Percentiles rank a stretch among this genome's conserved stretches.
These are phyloP conservation scores for Dendrobium chrysotoxum DNA, from an alignment of 106 monocot genomes.

Conservation along the genomic window DNA sequence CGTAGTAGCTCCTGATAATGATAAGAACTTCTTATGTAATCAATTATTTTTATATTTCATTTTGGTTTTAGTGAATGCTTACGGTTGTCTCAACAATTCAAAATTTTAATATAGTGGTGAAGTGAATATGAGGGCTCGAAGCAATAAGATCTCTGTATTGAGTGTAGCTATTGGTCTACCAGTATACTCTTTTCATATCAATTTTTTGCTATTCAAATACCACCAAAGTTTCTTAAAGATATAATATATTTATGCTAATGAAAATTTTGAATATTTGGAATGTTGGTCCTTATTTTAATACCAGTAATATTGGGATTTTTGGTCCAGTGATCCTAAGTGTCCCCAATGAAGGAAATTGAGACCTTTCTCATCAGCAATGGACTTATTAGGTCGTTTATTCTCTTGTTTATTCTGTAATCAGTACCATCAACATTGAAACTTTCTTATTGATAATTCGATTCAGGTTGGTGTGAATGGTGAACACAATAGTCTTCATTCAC, in stretches of 20 bases:
- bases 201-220: neutral
- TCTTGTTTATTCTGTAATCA: neutral
- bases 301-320: conserved; percentile 84
- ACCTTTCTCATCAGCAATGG: conserved; percentile 83
- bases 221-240: neutral
- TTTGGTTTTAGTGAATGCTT: neutral
- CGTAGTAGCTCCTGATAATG: neutral
- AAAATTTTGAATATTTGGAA: conserved; percentile 38
- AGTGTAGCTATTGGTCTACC: conserved; percentile 77
- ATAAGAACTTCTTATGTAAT: neutral
- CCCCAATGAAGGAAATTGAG: conserved; percentile 70
- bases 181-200: conserved; percentile 28
- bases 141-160: conserved; percentile 51
- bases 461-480: no score
- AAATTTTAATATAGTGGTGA: neutral
- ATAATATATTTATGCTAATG: neutral
- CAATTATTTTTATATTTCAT: neutral
- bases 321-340: conserved; percentile 69
- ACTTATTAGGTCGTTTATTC: conserved; percentile 46
- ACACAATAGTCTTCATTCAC: no score
- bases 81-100: conserved; percentile 8
- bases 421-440: no score
- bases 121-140: conserved; percentile 9
- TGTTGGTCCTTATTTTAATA: conserved; percentile 74
- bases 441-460: no score